Base-by-base conservation (phyloP, 116 monocot species). In the Dioscorea cayenensis region DNA sequence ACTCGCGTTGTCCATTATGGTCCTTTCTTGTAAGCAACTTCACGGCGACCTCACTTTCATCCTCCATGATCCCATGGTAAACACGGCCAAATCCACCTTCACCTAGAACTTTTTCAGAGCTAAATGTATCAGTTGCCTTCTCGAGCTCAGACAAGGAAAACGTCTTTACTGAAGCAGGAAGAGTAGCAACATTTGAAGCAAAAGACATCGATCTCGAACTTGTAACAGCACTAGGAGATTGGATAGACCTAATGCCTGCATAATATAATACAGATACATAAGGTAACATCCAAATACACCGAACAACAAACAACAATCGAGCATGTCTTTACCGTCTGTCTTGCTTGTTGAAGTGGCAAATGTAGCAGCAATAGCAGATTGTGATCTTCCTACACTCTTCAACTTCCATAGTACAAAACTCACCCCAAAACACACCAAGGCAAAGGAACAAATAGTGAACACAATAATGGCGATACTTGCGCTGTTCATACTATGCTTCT, bases 111-210 rank as follows among this genome's bases (percentile, higher is more conserved):
- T 55, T 77, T 77, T 52, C 51, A 80, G 80, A 72, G 65, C 79
- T 85, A 76, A 93, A 93, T 16, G 69, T 76, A 64, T 89, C 77
- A 59, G 89, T 93, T 18, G 81, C 84, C 66, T 77, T 80, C 72
- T 74, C 65, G 62, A 85, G 63, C 60, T 85, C 75, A 18, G 72
- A 23, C 8, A 81, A 58, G 58, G 71, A 75, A 69, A 85, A 85
- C 67, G 72, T 77, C 49, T 68, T 85, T 64, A 84, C 72, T 52
- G 80, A 75, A 1, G 71, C 74, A 71, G 76, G 81, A 28, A 76
- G 82, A 72, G 80, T 77, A 76, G 79, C 73, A 66, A 82, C 80
- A 22, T 76, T 77, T 27, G 81, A 84, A 75, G 78, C 63, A 63
- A 77, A 36, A 43, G 77, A 81, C 36, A 71, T 36, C n/a, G 80